Base-by-base conservation (phyloP, 2,329 filamentous ascomycete species). In the Sphaceloma murrayae region DNA sequence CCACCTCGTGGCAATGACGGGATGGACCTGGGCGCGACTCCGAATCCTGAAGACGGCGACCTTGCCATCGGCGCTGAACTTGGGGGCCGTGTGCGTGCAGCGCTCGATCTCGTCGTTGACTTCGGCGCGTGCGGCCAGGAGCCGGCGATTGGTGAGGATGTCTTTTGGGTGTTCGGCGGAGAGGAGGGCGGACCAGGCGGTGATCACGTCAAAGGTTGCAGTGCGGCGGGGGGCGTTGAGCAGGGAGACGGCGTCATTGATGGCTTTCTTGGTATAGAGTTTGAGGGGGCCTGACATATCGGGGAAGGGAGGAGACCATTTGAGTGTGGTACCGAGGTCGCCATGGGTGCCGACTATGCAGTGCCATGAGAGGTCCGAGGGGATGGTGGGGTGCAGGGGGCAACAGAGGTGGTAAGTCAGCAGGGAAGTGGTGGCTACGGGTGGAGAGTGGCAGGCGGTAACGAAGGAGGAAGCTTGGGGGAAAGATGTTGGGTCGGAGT, bases 1-100 rank as follows among this genome's bases (percentile, higher is more conserved):
- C 79, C 79, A 82, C 8, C 78, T 65, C 3, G 77, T 80, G 2
- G 79, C 78, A 46, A 83, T 78, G 2, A 82, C 68, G 0, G 77
- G 75, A 55, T 84, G 80, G 0, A 83, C 67, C 53, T 82, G 79
- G 1, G 76, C 74, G 18, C 63, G 59, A 1, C 73, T 78, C 24
- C 60, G 67, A 52, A 83, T 81, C 3, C 74, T 68, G 33, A 83
- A 67, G 0, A 82, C 73, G 0, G 78, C 78, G 9, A 83, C 69
- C 36, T 67, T 74, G 1, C 68, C 75, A 47, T 83, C 78, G 3
- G 65, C 61, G 3, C 74, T 79, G 60, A 82, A 82, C 52, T 73
- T 75, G 0, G 80, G 79, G 1, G 77, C 68, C 1, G 74, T 69
- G 49, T 75, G 78, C 1, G 76, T 74, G 52, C 75, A 78, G 13